Evolutionary conservation across 805 yeast genomes (phyloP), one percentile per base, ranked within the genome.

Genomic region (Pachysolen tannophilus): DNA sequence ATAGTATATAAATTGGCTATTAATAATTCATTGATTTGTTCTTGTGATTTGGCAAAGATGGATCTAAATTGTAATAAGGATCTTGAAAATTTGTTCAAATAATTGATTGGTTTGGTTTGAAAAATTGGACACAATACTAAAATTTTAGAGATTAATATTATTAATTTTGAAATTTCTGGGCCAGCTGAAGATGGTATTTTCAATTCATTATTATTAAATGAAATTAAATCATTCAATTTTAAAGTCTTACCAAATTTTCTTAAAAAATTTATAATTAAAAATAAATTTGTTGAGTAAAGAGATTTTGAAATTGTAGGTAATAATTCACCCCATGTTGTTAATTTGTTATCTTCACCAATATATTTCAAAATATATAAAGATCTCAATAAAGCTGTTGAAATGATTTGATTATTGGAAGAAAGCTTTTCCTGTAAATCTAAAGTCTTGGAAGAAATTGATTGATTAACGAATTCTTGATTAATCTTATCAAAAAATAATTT

Each of bases 21-120:
- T 20, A 75, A 51, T n/a, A 78, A 55, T 43, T 75, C 77, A 40
- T 73, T 67, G 19, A 76, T 50, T 28, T 65, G 66, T 16, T 55
- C 58, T 20, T 67, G 67, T 32, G 81, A 53, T 32, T 69, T 69
- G 36, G 75, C 67, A 31, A 81, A 52, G 37, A 75, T 74, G 14
- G 86, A 78, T 49, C 87, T 69, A 52, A 80, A 82, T 29, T 75
- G 70, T 32, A 83, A 61, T 24, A 84, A 60, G 26, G 73, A 69
- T 44, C 79, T 72, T 13, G 85, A 82, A 23, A 85, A 63, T 10
- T 86, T 87, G 2, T 88, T 88, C 30, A 70, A 69, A 56, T 74
- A 78, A 33, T 69, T 72, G 26, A 63, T 63, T 19, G 74, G 74
- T 48, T 60, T 63, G 30, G 61, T 45, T 20, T 78, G 78, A 4